Evolutionary conservation across 2,329 filamentous ascomycete genomes (phyloP), one percentile per base, ranked within the genome.

Genomic region (Alternaria metachromatica): DNA sequence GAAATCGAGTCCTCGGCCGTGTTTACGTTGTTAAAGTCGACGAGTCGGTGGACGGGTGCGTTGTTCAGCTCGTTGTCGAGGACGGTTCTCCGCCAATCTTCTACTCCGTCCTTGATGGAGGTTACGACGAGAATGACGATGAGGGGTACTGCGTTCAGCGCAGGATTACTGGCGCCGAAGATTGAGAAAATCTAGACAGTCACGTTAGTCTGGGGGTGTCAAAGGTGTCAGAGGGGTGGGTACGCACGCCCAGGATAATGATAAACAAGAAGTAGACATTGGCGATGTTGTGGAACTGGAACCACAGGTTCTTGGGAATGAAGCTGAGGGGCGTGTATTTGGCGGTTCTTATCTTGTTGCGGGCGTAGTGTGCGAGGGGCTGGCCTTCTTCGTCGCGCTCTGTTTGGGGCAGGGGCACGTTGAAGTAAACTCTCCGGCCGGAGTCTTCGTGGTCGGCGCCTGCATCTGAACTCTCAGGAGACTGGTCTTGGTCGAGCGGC

Each of bases 261-360:
- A 95, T 87, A 82, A 98, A 97, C 72, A 98, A 85, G 87, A 99
- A 99, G 83, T 98, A 99, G 58, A 98, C 91, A 80, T 99, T 99
- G 77, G 96, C 96, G 75, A 99, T 91, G 77, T 98, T 98, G 82
- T 99, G 95, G 78, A 99, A 98, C 81, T 99, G 96, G 69, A 97
- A 93, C 89, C 91, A 99, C 76, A 99, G 78, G 81, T 99, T 98
- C 84, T 98, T 98, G 13, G 96, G 96, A 26, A 99, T 81, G 81
- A 99, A 99, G 64, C 92, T 97, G 67, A 99, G 81, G 9, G 96
- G 91, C 8, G 96, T 99, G 81, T 99, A 99, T 82, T 98, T 99
- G 63, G 96, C 93, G 4, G 96, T 99, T 72, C 96, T 88, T 79
- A 99, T 97, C 86, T 99, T 99, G 85, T 99, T 99, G 70, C 95